Conservation (phyloP, 2,329 filamentous ascomycete genomes). For the Colletotrichum spaethianum region DNA sequence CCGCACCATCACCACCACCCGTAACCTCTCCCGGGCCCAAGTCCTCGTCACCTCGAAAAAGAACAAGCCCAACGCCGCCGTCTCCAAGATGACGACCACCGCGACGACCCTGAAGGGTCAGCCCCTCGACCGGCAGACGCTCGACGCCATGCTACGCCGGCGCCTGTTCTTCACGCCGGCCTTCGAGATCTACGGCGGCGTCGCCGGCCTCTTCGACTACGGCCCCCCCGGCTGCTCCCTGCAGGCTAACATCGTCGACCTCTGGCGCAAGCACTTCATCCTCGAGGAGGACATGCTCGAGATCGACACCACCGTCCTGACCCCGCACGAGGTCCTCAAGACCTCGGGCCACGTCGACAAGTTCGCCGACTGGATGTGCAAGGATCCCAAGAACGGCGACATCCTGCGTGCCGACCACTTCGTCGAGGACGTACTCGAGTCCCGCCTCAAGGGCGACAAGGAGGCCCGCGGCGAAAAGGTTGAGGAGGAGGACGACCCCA, state of each 20-base stretch:
- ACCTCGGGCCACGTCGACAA: conserved; percentile 97
- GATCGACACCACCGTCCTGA: conserved; percentile 94
- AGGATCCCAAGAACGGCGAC: conserved; percentile 97
- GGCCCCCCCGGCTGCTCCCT: conserved; percentile 90
- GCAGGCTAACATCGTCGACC: conserved; percentile 88
- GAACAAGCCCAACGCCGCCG: conserved; percentile 13
- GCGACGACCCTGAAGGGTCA: conserved; percentile 89
- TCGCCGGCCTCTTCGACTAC: conserved; percentile 93
- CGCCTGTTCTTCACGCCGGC: conserved; percentile 95
- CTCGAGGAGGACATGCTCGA: conserved; percentile 96
- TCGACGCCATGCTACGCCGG: conserved; percentile 89
- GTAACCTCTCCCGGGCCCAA: conserved; percentile 35
- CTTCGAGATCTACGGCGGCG: conserved; percentile 95
- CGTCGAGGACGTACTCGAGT: conserved; percentile 93
- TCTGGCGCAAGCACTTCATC: conserved; percentile 95
- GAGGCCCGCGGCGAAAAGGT: conserved; percentile 89
- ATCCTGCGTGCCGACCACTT: conserved; percentile 97
- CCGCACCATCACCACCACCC: conserved; percentile 37
- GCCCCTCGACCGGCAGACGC: conserved; percentile 84
- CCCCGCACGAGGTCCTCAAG: conserved; percentile 93
- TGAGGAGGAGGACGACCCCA: conserved; percentile 76
- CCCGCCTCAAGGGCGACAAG: conserved; percentile 89
- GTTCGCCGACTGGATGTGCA: conserved; percentile 99
- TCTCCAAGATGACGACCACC: conserved; percentile 61
- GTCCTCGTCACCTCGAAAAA: conserved; percentile 36